Conservation (phyloP, 176 grass and related monocot genomes). For the Musa beccarii region DNA sequence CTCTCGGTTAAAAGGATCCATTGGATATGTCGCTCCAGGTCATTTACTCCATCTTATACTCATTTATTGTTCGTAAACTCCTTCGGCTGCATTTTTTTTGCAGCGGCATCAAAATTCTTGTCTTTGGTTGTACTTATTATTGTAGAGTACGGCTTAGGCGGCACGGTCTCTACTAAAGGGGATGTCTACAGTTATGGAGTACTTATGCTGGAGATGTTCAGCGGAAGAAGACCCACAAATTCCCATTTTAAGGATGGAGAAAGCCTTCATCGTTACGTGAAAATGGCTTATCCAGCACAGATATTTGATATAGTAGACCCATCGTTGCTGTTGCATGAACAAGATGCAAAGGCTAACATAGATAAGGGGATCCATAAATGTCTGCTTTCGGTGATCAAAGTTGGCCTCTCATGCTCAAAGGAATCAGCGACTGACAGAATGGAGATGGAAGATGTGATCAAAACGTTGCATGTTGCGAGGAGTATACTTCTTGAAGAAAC, state of each 20-base stretch:
- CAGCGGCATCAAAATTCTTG: too few relatives aligned
- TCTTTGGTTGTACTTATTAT: too few relatives aligned
- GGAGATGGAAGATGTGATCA: neutral
- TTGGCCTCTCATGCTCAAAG: slow-evolving; percentile 7
- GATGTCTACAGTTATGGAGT: slow-evolving; percentile 28
- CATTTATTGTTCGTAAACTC: too few relatives aligned
- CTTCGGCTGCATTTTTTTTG: too few relatives aligned
- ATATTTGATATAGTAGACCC: neutral
- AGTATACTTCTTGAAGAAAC: neutral
- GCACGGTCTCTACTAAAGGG: slow-evolving; percentile 6
- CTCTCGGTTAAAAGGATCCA: too few relatives aligned
- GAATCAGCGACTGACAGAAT: neutral
- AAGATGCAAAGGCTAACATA: too few relatives aligned
- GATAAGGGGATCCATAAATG: neutral
- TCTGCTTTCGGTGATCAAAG: neutral
- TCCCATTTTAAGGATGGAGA: neutral
- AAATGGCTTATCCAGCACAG: slow-evolving; percentile 3
- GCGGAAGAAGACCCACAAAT: slow-evolving; percentile 20
- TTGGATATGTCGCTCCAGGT: too few relatives aligned
- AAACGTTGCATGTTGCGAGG: neutral
- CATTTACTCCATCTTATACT: too few relatives aligned
- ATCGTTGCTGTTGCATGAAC: too few relatives aligned
- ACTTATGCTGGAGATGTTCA: slow-evolving; percentile 25
- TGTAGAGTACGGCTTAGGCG: too few relatives aligned
- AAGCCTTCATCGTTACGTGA: neutral